phyloP scores from a whole-genome alignment of 192 early-diverging fungal genomes.

The Entomortierella beljakovae region DNA sequence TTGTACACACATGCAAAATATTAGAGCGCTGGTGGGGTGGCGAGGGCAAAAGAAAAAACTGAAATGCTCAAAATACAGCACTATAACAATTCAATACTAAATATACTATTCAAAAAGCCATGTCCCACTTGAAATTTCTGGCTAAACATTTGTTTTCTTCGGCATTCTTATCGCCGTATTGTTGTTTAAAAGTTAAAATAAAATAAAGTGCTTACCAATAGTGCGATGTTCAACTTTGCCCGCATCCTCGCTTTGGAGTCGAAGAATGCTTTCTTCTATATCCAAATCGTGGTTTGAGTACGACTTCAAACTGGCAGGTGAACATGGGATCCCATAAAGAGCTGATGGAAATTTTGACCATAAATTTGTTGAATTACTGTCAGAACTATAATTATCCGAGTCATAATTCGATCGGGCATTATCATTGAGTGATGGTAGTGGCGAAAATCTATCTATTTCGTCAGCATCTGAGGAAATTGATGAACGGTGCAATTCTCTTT shows the following conservation, averaged over 20 bases:
- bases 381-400: neutral
- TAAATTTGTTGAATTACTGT: neutral
- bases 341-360: neutral
- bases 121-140: too few species aligned
- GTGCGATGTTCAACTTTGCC: slow-evolving; percentile 40
- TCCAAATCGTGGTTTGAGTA: slow-evolving; percentile 32
- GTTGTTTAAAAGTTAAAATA: too few species aligned
- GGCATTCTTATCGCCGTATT: too few species aligned
- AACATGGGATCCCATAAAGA: slow-evolving; percentile 35
- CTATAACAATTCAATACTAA: too few species aligned
- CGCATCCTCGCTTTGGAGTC: slow-evolving; percentile 25
- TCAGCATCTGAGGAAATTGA: neutral
- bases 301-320: slow-evolving; percentile 20
- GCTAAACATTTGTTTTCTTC: too few species aligned
- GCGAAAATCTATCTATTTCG: neutral
- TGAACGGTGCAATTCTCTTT: neutral
- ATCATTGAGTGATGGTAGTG: neutral
- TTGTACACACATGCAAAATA: neutral
- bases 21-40: neutral
- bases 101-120: too few species aligned
- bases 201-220: too few species aligned
- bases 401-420: neutral
- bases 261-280: slow-evolving; percentile 14
- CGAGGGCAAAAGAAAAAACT: too few species aligned
- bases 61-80: too few species aligned